Percentiles rank a stretch among this genome's conserved stretches.
phyloP scores from a whole-genome alignment of 441 rosid species.

The Biscutella laevigata region DNA sequence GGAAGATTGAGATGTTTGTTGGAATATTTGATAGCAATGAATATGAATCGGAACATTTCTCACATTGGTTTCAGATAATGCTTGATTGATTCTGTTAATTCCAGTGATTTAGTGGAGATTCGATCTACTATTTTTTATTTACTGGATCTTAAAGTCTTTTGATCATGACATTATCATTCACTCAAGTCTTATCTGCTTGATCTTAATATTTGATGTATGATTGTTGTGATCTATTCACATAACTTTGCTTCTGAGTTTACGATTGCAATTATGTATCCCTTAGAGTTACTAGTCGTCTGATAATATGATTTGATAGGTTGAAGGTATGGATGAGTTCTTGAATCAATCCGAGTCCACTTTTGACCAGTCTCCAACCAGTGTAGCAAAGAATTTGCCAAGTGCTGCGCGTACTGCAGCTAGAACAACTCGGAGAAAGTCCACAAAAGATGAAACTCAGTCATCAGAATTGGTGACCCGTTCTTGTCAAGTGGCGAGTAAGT shows the following conservation, averaged over 20 bases:
- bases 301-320: slow-evolving; percentile 39
- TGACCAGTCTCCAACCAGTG: slow-evolving; percentile 36
- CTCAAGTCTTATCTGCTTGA: not conserved
- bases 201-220: not conserved
- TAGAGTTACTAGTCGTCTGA: not conserved
- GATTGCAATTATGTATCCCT: not conserved
- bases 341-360: slow-evolving; percentile 28
- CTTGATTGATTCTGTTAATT: not conserved
- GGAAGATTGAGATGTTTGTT: not conserved
- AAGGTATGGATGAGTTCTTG: slow-evolving; percentile 60
- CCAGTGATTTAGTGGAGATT: not conserved
- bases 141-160: too few relatives aligned
- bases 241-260: not conserved
- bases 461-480: slow-evolving; percentile 36
- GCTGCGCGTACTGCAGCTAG: slow-evolving; percentile 34
- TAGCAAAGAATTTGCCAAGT: slow-evolving; percentile 21
- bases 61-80: not conserved
- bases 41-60: not conserved
- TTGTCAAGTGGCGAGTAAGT: slow-evolving; percentile 37
- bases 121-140: too few relatives aligned
- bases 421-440: slow-evolving; percentile 46
- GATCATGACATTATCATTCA: too few relatives aligned
- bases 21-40: not conserved
- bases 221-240: not conserved
- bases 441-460: slow-evolving; percentile 37